Evolutionary conservation across 2,329 filamentous ascomycete genomes (phyloP).

Genomic region (Apiospora marii): DNA sequence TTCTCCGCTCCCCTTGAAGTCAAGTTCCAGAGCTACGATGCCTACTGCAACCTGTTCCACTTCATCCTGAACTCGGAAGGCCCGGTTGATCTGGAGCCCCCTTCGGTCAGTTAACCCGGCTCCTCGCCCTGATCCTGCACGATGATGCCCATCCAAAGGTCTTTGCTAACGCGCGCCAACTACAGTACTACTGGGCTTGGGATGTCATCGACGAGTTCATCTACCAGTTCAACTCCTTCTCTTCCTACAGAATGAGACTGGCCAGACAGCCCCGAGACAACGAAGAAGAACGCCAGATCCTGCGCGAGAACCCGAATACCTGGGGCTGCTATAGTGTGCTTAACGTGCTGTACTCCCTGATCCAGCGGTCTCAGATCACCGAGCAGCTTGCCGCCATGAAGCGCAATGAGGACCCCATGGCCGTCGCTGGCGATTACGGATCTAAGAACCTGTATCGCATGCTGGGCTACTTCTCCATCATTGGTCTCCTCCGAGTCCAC

Average conservation of each 20-base stretch:
- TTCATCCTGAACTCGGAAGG: slow-evolving; percentile 99
- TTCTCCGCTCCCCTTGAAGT: slow-evolving; percentile 95
- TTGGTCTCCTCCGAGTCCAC: slow-evolving; percentile 94
- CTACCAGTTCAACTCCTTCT: slow-evolving; percentile 99
- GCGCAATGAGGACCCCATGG: slow-evolving; percentile 86
- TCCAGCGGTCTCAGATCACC: slow-evolving; percentile 96
- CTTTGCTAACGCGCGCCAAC: background rate
- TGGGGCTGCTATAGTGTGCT: slow-evolving; percentile 99
- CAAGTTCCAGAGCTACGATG: slow-evolving; percentile 99
- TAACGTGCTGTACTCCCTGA: slow-evolving; percentile 98
- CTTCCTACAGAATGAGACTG: slow-evolving; percentile 91
- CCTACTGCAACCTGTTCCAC: slow-evolving; percentile 99
- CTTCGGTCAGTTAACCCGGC: slow-evolving; percentile 73
- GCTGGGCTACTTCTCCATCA: slow-evolving; percentile 99
- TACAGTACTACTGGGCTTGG: slow-evolving; percentile 98
- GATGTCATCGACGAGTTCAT: slow-evolving; percentile 99
- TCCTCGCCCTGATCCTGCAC: background rate
- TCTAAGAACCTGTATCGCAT: slow-evolving; percentile 95
- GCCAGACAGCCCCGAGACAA: slow-evolving; percentile 80
- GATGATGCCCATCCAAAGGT: background rate
- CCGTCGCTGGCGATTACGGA: slow-evolving; percentile 94
- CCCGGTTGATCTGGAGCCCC: slow-evolving; percentile 96
- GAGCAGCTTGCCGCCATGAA: slow-evolving; percentile 96
- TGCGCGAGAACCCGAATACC: slow-evolving; percentile 96
- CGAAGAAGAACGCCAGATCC: slow-evolving; percentile 89